Evolutionary conservation across 805 yeast genomes (phyloP), one percentile per base, ranked within the genome.

Genomic region (Hanseniaspora lindneri): DNA sequence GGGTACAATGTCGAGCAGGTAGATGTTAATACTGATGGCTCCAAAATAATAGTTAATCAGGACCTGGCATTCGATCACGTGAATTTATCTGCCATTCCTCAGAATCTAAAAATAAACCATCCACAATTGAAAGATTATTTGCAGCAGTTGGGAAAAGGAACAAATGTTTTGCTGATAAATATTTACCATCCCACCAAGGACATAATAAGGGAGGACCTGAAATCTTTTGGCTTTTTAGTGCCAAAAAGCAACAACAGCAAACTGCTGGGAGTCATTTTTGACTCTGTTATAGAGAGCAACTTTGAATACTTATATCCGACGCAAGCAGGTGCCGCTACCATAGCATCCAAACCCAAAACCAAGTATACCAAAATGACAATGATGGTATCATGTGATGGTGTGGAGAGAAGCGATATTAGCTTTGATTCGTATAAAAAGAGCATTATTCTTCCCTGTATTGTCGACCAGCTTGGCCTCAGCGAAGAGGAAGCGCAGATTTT

Each of bases 201-300:
- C 55, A 62, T 64, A 19, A 67, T 76, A n/a, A 57, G 63, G 3
- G 44, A 53, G 24, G 61, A 61, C 9, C 60, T 66, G 28, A 69
- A 73, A 51, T 95, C 96, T 33, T 89, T 89, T 70, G 98, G 98
- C 1, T 85, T 82, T 56, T 70, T 89, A 41, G 82, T 88, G 9
- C 98, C 98, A 7, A 56, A 60, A 47, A 55, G 64, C 3, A 78
- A 79, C 54, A 69, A 72, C 3, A 77, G 76, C 41, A 68, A 74
- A 17, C 64, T 87, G 14, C 67, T 89, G 27, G 98, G 98, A 2
- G 85, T 86, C 5, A 86, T 92, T 17, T 89, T 81, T 64, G 97
- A 89, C 62, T 84, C 95, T 1, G 86, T 85, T 48, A 75, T 85
- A 20, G 92, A 83, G 57, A 72, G 74, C 54, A 73, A 77, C 44